These are phyloP conservation scores for Diplocarpon rosae DNA, from an alignment of 2,329 filamentous ascomycete genomes.

Conservation along the genomic window DNA sequence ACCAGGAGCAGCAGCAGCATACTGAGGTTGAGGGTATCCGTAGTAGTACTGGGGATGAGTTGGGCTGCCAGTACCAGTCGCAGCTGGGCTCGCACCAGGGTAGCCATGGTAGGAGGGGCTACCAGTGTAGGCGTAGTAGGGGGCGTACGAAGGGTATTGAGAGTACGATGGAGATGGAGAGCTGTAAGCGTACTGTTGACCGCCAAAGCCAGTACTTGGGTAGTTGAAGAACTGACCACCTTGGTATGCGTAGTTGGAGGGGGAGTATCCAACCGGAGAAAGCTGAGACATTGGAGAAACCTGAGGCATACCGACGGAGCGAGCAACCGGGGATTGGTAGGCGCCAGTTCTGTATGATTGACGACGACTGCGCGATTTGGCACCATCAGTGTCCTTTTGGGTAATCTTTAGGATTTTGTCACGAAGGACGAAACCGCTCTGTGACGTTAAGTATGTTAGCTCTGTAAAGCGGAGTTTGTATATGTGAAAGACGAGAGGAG, in stretches of 20 bases:
- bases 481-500: background rate
- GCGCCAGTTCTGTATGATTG: constrained; percentile 4
- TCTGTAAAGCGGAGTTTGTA: background rate
- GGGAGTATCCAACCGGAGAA: constrained; percentile 11
- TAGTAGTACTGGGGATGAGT: constrained; percentile 8
- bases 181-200: constrained; percentile 13
- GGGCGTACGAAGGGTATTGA: constrained; percentile 2
- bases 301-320: constrained; percentile 4
- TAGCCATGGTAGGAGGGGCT: constrained; percentile 7
- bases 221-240: constrained; percentile 8
- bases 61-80: constrained; percentile 11
- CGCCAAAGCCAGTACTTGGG: constrained; percentile 9
- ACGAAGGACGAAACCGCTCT: constrained; percentile 19
- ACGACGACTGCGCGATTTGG: constrained; percentile 7
- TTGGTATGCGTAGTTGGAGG: constrained; percentile 9
- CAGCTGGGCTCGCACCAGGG: constrained; percentile 3
- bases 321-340: constrained; percentile 13
- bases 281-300: constrained; percentile 10
- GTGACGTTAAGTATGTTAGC: background rate
- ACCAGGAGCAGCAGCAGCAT: constrained; percentile 5
- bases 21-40: constrained; percentile 3
- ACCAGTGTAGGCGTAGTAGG: constrained; percentile 13
- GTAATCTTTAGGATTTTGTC: constrained; percentile 22
- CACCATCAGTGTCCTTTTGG: constrained; percentile 24
- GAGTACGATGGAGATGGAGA: constrained; percentile 5